These are phyloP conservation scores for Suillus clintonianus DNA, from an alignment of 768 basidiomycete genomes.

Conservation along the genomic window DNA sequence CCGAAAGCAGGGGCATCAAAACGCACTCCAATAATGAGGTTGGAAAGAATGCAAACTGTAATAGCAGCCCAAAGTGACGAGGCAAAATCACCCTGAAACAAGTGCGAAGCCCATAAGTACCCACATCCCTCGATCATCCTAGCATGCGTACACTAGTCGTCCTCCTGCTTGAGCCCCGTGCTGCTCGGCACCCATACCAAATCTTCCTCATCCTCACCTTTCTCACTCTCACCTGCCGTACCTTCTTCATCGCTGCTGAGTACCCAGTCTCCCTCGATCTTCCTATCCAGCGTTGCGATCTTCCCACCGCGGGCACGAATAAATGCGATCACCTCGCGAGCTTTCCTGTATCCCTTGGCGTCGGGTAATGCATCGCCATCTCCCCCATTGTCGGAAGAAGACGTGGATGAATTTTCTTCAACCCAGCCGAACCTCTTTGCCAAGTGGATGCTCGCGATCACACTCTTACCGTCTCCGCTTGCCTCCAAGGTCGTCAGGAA, in stretches of 20 bases:
- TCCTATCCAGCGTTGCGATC: slow-evolving; percentile 49
- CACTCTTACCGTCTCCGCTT: slow-evolving; percentile 45
- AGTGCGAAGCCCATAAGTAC: not conserved
- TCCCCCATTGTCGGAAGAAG: slow-evolving; percentile 23
- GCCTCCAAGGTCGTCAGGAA: slow-evolving; percentile 69
- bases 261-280: slow-evolving; percentile 71
- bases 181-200: slow-evolving; percentile 33
- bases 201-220: slow-evolving; percentile 30
- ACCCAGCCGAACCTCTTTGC: slow-evolving; percentile 42
- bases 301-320: slow-evolving; percentile 72
- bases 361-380: slow-evolving; percentile 23
- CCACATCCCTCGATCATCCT: not conserved
- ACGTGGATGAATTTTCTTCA: slow-evolving; percentile 30
- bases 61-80: not conserved
- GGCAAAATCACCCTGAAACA: not conserved
- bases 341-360: slow-evolving; percentile 58
- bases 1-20: not conserved
- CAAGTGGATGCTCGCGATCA: slow-evolving; percentile 53
- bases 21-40: not conserved
- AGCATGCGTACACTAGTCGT: slow-evolving; percentile 9
- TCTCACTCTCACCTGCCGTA: slow-evolving; percentile 24
- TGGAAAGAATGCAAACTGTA: not conserved
- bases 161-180: slow-evolving; percentile 10
- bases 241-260: slow-evolving; percentile 56
- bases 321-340: slow-evolving; percentile 72